Evolutionary conservation across 1,284 basidiomycete genomes (phyloP).

Genomic region (Athelia sp.): DNA sequence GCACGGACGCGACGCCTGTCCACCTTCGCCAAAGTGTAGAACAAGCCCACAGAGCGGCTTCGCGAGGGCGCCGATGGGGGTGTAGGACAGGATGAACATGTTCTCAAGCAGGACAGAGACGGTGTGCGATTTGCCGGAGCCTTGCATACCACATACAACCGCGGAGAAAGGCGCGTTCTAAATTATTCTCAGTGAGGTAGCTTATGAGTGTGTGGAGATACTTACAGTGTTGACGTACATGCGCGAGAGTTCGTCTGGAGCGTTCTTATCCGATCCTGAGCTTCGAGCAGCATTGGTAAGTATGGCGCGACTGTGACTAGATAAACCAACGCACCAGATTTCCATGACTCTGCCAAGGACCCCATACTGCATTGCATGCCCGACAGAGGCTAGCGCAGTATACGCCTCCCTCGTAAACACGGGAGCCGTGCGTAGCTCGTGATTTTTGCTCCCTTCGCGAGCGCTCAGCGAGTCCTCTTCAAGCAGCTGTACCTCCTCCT

Average conservation of each 20-base stretch:
- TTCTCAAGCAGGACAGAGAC: conserved; percentile 61
- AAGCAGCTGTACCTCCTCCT: conserved; percentile 40
- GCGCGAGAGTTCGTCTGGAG: conserved; percentile 35
- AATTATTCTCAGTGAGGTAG: not conserved
- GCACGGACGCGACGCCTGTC: conserved; percentile 46
- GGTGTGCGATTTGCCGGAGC: conserved; percentile 69
- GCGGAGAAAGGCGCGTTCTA: conserved; percentile 60
- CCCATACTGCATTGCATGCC: conserved; percentile 45
- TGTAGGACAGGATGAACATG: conserved; percentile 51
- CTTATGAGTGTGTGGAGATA: not conserved
- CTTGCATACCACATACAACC: conserved; percentile 58
- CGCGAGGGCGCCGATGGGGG: conserved; percentile 43
- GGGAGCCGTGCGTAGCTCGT: conserved; percentile 49
- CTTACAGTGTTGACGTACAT: conserved; percentile 60
- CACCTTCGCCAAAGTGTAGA: conserved; percentile 66
- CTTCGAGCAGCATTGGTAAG: conserved; percentile 24
- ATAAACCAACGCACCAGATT: conserved; percentile 41
- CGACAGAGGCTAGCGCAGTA: conserved; percentile 25
- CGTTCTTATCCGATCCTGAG: conserved; percentile 21
- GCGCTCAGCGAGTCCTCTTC: conserved; percentile 21
- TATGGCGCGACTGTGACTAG: no score
- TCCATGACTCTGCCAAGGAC: conserved; percentile 44
- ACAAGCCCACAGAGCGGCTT: conserved; percentile 59
- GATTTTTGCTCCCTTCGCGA: conserved; percentile 22
- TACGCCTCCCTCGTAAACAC: conserved; percentile 51